Evolutionary conservation across 23 red algal genomes (phyloP), one percentile per base, ranked within the genome.

Genomic region (Gracilaria vermiculophylla): DNA sequence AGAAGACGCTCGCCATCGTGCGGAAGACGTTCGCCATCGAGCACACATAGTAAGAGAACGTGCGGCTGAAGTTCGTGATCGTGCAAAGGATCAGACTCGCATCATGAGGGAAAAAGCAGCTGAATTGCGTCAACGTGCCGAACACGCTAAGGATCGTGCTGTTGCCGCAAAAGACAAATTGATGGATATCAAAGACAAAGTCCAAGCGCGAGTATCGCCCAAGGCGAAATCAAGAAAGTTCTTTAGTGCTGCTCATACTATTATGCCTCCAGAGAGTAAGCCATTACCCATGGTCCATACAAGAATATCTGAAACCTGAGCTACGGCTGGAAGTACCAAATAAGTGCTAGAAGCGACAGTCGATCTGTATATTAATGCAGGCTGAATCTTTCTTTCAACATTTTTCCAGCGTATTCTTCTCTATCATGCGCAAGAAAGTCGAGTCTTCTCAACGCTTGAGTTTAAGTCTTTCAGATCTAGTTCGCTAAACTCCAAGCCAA

Each of bases 101-200:
- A 69, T 54, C 2, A 85, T 85, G 58, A 65, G 62, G 37, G 58
- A 71, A 41, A 62, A 66, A 17, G 79, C 79, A 1, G 79, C 57
- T 5, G 35, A 69, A 35, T 19, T 66, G n/a, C 79, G 79, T 21
- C 37, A 83, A 43, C 79, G 60, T 24, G 79, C 79, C 50, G 57
- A 35, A 40, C 69, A 76, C 32, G 84, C 84, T 3, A 88, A 88
- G 28, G 69, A 88, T 34, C 44, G 54, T 44, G 84, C 84, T 20
- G 48, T 88, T 15, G 84, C 84, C 0, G 84, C 84, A 31, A 88
- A 88, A 34, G 53, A 77, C 32, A 66, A 42, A 31, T 21, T 88
- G 3, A 51, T 88, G 32, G 69, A 78, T 24, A 64, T 88, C 15
- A 76, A 56, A 21, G 39, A 88, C n/a, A 73, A 58, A 24, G 84